phyloP scores from a whole-genome alignment of 2,329 filamentous ascomycete species.

The Fusarium foetens region DNA sequence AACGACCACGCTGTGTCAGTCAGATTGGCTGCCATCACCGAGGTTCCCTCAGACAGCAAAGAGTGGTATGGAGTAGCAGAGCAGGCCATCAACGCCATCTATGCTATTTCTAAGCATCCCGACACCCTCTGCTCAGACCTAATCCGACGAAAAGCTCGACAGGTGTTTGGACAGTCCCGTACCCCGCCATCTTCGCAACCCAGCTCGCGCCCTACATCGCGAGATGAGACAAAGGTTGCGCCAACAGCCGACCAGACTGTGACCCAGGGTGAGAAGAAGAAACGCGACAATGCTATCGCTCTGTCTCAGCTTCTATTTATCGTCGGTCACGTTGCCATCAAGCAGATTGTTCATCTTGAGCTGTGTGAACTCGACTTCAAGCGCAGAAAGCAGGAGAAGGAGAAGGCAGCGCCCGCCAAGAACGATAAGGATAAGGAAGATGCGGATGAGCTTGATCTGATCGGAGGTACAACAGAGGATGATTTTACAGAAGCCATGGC shows the following conservation, averaged over 20 bases:
- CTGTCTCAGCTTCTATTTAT: constrained; percentile 94
- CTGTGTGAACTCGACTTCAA: constrained; percentile 99
- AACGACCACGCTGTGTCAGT: constrained; percentile 91
- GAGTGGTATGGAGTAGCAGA: constrained; percentile 98
- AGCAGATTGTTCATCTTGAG: constrained; percentile 98
- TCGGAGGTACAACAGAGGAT: constrained; percentile 94
- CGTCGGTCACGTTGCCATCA: constrained; percentile 95
- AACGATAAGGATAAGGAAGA: constrained; percentile 69
- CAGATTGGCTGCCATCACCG: constrained; percentile 84
- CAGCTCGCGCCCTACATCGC: constrained; percentile 59
- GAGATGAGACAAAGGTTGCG: constrained; percentile 53
- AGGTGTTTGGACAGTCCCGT: constrained; percentile 71
- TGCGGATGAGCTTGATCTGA: constrained; percentile 91
- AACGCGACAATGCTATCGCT: constrained; percentile 74
- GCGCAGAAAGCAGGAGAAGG: constrained; percentile 89
- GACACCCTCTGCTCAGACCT: constrained; percentile 94
- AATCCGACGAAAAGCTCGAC: constrained; percentile 84
- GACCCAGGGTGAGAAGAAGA: constrained; percentile 58
- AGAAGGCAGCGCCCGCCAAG: constrained; percentile 68
- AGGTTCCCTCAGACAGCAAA: constrained; percentile 87
- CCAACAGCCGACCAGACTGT: constrained; percentile 49
- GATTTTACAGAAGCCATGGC: constrained; percentile 90
- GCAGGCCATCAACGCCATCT: constrained; percentile 95
- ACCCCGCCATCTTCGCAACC: constrained; percentile 57
- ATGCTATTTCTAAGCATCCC: constrained; percentile 91